Conservation (phyloP, 176 grass and related monocot species). For the Triticum aestivum region IWGSC_CS_RefSeq_v2.1 NC_057809.1:169262553-169263052, state of each 20-base stretch:
- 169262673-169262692: neutral
- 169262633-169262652: neutral
- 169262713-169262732: no score
- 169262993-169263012: neutral
- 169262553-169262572: neutral
- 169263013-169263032: neutral
- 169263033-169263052: neutral
- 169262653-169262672: neutral
- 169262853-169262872: neutral
- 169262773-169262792: neutral
- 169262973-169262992: neutral
- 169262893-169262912: neutral
- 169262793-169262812: neutral
- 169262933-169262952: neutral
- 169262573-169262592: neutral
- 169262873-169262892: neutral
- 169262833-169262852: neutral
- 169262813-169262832: neutral
- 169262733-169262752: neutral
- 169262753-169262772: neutral
- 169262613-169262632: neutral
- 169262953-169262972: neutral
- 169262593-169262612: neutral
- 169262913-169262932: slow-evolving; percentile 6
- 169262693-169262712: neutral